A percentile compares a stretch with the other conserved stretches of the same genome.
Evolutionary conservation across 2,329 filamentous ascomycete species (phyloP).

Genomic region (Sclerotinia borealis): DNA sequence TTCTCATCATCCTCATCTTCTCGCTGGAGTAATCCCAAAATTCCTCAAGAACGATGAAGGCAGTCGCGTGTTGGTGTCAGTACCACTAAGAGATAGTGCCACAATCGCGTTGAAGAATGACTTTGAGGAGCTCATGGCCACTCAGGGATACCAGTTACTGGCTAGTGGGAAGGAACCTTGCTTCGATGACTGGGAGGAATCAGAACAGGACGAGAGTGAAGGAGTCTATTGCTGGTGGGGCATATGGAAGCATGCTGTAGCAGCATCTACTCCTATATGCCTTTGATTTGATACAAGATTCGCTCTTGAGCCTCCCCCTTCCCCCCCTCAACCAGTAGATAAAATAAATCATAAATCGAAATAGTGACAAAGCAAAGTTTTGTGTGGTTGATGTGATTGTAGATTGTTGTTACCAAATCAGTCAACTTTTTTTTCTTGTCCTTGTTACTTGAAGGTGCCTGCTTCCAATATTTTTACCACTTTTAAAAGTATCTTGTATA

Average conservation of each 20-base stretch:
- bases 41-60: slow-evolving; percentile 52
- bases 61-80: slow-evolving; percentile 69
- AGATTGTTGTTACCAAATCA: background rate
- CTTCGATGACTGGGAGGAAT: slow-evolving; percentile 11
- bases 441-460: background rate
- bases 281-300: background rate
- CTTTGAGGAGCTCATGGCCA: slow-evolving; percentile 2
- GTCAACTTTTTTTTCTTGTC: background rate
- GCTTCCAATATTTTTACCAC: background rate
- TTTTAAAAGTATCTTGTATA: too few species aligned
- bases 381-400: background rate
- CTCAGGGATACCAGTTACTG: background rate
- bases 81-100: slow-evolving; percentile 70
- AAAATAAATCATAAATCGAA: background rate
- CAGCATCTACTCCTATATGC: background rate
- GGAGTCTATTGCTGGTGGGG: slow-evolving; percentile 15
- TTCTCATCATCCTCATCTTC: slow-evolving; percentile 68
- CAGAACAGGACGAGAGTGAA: background rate
- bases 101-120: slow-evolving; percentile 33
- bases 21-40: slow-evolving; percentile 62
- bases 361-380: background rate
- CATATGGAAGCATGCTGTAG: slow-evolving; percentile 6
- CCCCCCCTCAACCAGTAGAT: background rate
- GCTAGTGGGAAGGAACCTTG: slow-evolving; percentile 2
- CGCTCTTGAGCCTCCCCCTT: background rate